A percentile compares a stretch with the other conserved stretches of the same genome.
phyloP scores from a whole-genome alignment of 2,329 filamentous ascomycete species.

The Xylariaceae sp. region DNA sequence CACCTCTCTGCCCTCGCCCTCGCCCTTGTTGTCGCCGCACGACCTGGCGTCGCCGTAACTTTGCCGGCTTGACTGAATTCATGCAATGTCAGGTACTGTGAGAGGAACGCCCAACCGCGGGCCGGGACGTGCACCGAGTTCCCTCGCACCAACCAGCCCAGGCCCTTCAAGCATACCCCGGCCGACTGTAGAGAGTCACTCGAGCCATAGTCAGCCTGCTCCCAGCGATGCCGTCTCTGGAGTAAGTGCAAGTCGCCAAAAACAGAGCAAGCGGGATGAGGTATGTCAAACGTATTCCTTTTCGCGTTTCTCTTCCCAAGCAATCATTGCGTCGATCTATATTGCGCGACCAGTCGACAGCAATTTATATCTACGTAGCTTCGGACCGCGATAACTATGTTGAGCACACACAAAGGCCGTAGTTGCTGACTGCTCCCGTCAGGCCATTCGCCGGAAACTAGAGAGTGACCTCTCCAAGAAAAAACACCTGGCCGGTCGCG shows the following conservation, averaged over 20 bases:
- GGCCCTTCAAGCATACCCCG: slow-evolving; percentile 65
- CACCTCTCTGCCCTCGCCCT: background rate
- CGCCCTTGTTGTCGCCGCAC: slow-evolving; percentile 8
- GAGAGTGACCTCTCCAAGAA: slow-evolving; percentile 98
- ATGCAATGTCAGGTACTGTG: slow-evolving; percentile 57
- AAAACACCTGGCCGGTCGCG: slow-evolving; percentile 73
- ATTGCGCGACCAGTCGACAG: background rate
- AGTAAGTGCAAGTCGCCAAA: slow-evolving; percentile 89
- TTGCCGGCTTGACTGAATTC: slow-evolving; percentile 25
- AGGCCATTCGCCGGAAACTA: slow-evolving; percentile 96
- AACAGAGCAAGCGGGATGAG: slow-evolving; percentile 98
- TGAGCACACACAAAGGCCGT: slow-evolving; percentile 15
- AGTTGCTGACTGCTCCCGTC: slow-evolving; percentile 34
- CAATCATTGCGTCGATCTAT: slow-evolving; percentile 12
- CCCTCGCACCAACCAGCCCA: slow-evolving; percentile 57
- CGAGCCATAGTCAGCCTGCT: slow-evolving; percentile 37
- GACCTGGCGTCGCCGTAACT: slow-evolving; percentile 17
- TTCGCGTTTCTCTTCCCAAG: slow-evolving; percentile 11
- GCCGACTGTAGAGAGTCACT: slow-evolving; percentile 58
- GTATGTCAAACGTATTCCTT: slow-evolving; percentile 50
- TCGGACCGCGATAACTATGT: slow-evolving; percentile 19
- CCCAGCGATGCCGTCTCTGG: slow-evolving; percentile 59
- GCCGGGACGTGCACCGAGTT: slow-evolving; percentile 52
- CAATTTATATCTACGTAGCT: slow-evolving; percentile 3
- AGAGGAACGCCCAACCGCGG: slow-evolving; percentile 65